Percentiles rank a stretch among this genome's conserved stretches.
These are phyloP conservation scores for Petunia hybrid DNA, from an alignment of 305 asterid genomes.

Conservation along the genomic window DNA sequence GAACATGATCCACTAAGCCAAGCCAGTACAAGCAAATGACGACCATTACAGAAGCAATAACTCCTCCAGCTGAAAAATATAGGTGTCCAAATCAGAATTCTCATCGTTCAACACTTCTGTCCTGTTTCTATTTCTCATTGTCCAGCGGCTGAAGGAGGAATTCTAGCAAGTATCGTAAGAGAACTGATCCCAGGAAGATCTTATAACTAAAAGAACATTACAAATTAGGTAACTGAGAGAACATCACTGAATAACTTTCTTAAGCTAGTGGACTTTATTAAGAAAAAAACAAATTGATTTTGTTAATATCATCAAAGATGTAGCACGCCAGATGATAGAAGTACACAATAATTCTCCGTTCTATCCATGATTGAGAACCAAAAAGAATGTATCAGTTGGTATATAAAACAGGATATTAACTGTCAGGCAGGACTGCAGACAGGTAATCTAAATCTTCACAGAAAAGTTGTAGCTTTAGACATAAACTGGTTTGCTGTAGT, in stretches of 20 bases:
- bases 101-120: not conserved
- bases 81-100: not conserved
- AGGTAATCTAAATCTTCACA: too few species aligned
- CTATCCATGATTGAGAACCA: too few species aligned
- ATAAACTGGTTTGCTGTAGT: too few species aligned
- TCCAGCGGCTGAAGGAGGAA: not conserved
- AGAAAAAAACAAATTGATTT: not conserved
- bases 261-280: not conserved
- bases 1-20: slow-evolving; percentile 81
- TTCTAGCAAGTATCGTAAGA: not conserved
- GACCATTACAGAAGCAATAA: slow-evolving; percentile 82
- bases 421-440: too few species aligned
- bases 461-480: too few species aligned
- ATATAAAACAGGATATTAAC: too few species aligned
- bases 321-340: too few species aligned
- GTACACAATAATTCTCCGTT: too few species aligned
- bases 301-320: not conserved
- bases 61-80: slow-evolving; percentile 81
- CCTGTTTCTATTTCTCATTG: not conserved
- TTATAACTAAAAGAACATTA: not conserved
- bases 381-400: too few species aligned
- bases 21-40: slow-evolving; percentile 83
- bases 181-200: not conserved
- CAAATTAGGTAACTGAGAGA: not conserved
- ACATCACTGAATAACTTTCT: not conserved